A percentile compares a stretch with the other conserved stretches of the same genome.
These are phyloP conservation scores for Exophiala xenobiotica DNA, from an alignment of 2,329 filamentous ascomycete species.

Conservation along the genomic window DNA sequence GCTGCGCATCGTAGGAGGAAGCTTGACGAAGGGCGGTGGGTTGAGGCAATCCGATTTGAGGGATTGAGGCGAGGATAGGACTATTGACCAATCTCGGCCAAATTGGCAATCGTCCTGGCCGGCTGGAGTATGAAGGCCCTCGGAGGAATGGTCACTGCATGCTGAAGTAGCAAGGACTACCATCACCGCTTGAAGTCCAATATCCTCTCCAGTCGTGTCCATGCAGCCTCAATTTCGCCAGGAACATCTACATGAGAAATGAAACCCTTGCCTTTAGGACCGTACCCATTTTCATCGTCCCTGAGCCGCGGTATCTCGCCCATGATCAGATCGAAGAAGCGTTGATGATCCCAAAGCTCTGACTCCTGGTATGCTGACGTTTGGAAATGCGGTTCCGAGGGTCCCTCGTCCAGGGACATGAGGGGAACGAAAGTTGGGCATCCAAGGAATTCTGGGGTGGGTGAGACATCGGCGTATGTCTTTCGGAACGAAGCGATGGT, in stretches of 20 bases:
- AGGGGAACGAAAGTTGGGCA: constrained; percentile 38
- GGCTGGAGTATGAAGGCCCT: no score
- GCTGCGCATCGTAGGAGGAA: no score
- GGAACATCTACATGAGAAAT: constrained; percentile 48
- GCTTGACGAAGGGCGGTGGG: no score
- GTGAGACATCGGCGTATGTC: constrained; percentile 33
- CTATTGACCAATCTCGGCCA: no score
- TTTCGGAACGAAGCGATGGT: constrained; percentile 45
- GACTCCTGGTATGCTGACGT: constrained; percentile 13
- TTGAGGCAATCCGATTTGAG: no score
- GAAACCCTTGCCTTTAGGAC: constrained; percentile 45
- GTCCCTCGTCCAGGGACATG: neutral
- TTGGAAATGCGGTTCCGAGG: constrained; percentile 8
- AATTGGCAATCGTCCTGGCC: no score
- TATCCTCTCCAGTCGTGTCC: constrained; percentile 24
- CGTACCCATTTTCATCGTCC: constrained; percentile 46
- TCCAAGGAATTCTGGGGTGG: constrained; percentile 30
- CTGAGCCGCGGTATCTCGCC: constrained; percentile 47
- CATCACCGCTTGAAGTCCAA: constrained; percentile 12
- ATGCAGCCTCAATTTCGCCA: constrained; percentile 37
- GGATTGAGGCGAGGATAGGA: no score
- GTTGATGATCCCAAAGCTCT: constrained; percentile 39
- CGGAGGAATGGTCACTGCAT: no score
- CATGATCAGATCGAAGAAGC: constrained; percentile 45
- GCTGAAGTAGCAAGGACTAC: neutral